Conservation (phyloP, 139 green algal genomes). For the Zygnema cylindricum region DNA sequence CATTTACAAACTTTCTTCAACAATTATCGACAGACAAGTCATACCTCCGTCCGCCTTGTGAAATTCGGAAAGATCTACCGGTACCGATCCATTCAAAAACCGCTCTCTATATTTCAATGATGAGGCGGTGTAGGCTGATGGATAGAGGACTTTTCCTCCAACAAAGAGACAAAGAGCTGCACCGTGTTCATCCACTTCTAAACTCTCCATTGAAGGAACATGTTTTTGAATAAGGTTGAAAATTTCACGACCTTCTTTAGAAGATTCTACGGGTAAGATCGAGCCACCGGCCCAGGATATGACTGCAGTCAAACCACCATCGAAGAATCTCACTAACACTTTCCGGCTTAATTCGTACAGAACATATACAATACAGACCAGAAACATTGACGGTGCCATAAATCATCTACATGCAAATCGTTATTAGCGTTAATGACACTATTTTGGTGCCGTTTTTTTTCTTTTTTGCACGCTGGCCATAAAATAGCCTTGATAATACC, state of each 20-base stretch:
- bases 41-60: conserved; percentile 30
- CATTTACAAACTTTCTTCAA: no score
- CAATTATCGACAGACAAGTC: conserved; percentile 29
- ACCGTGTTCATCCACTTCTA: neutral
- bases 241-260: neutral
- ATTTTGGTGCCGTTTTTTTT: no score
- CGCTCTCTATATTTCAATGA: neutral
- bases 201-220: neutral
- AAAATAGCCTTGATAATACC: no score
- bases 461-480: no score
- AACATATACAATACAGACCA: no score
- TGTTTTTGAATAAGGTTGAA: neutral
- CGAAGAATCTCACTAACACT: neutral
- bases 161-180: neutral
- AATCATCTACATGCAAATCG: no score
- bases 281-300: neutral
- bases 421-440: no score
- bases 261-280: neutral
- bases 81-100: neutral
- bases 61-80: conserved; percentile 31
- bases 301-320: neutral
- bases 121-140: neutral
- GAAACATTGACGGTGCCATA: no score
- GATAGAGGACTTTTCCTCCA: neutral
- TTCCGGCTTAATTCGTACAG: no score